phyloP scores from a whole-genome alignment of 768 basidiomycete genomes.

The Boletus rubroflammeus region DNA sequence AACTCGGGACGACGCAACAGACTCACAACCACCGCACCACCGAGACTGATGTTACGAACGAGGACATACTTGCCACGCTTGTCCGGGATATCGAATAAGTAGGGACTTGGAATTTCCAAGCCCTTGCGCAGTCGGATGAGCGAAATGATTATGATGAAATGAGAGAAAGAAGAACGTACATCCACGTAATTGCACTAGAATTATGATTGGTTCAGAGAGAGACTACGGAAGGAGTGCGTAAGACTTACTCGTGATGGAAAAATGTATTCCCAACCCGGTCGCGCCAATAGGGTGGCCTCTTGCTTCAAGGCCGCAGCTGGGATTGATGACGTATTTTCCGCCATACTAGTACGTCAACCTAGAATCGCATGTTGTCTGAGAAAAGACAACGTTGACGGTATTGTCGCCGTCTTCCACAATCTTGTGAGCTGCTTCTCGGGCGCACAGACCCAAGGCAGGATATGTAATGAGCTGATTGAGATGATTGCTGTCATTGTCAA shows the following conservation, averaged over 20 bases:
- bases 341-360: slow-evolving; percentile 53
- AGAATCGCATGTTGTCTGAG: background rate
- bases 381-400: slow-evolving; percentile 39
- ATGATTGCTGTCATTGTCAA: background rate
- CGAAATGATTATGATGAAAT: background rate
- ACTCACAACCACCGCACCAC: slow-evolving; percentile 73
- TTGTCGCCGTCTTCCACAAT: slow-evolving; percentile 74
- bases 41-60: slow-evolving; percentile 78
- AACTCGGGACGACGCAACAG: slow-evolving; percentile 75
- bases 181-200: slow-evolving; percentile 66
- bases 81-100: slow-evolving; percentile 57
- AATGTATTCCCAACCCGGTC: slow-evolving; percentile 78
- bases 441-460: slow-evolving; percentile 70
- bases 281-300: slow-evolving; percentile 82
- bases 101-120: slow-evolving; percentile 76
- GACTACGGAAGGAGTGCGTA: background rate
- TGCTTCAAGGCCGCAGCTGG: slow-evolving; percentile 80
- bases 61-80: slow-evolving; percentile 72
- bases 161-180: slow-evolving; percentile 38
- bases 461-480: slow-evolving; percentile 64
- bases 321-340: slow-evolving; percentile 79
- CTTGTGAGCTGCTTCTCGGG: slow-evolving; percentile 60
- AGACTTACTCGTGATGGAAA: slow-evolving; percentile 71
- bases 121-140: slow-evolving; percentile 42
- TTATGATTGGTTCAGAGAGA: background rate